Conservation (phyloP, 129 eudicot species). For the Chrysanthemum seticuspe region DNA sequence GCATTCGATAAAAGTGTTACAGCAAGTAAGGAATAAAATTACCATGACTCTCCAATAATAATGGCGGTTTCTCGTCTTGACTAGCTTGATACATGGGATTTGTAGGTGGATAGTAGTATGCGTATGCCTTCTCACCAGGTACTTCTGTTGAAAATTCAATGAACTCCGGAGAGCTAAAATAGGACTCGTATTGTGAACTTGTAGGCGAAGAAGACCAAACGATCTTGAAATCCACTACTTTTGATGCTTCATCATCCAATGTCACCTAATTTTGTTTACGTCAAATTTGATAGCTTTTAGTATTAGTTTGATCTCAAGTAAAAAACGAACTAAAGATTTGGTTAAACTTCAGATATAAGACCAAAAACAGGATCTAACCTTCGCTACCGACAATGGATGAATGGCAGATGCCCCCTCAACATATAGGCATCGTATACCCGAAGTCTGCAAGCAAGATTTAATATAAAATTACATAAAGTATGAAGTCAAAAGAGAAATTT, state of each 20-base stretch:
- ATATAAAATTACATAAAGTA: neutral
- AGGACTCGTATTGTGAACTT: conserved; percentile 35
- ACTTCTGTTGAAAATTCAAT: conserved; percentile 52
- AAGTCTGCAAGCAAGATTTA: conserved; percentile 25
- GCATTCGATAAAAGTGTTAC: neutral
- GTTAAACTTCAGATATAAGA: neutral
- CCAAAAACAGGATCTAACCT: conserved; percentile 32
- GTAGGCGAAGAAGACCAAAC: conserved; percentile 53
- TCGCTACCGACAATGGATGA: conserved; percentile 53
- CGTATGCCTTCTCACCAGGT: conserved; percentile 51
- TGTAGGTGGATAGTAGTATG: conserved; percentile 55
- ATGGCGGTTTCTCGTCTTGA: conserved; percentile 50
- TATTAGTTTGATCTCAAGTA: neutral
- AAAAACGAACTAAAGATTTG: neutral
- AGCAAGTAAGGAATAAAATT: neutral
- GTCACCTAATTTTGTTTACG: conserved; percentile 30
- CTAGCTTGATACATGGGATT: conserved; percentile 38
- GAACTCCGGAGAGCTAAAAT: conserved; percentile 51
- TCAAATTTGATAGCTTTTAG: neutral
- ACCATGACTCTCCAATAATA: conserved; percentile 57
- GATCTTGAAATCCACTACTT: conserved; percentile 40
- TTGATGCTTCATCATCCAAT: conserved; percentile 35
- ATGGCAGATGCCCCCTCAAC: conserved; percentile 63
- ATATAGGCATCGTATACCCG: conserved; percentile 35
- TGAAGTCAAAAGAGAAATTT: neutral